Evolutionary conservation across 345 rosid species (phyloP).

Genomic region (Citrus reticulata): DNA sequence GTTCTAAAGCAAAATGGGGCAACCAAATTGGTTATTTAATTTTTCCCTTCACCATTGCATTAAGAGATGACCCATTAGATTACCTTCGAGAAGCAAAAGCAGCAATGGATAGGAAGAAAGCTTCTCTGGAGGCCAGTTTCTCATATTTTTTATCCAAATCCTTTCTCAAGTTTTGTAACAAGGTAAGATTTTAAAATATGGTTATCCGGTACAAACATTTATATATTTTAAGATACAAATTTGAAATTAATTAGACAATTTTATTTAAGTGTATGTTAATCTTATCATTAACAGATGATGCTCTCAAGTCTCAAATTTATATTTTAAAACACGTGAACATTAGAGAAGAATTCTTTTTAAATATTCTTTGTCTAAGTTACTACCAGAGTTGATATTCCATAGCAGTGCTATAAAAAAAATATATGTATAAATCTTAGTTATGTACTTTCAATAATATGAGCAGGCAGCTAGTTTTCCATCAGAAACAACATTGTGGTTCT

Average conservation of each 20-base stretch:
- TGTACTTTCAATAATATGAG: too few relatives aligned
- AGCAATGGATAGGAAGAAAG: conserved; percentile 32
- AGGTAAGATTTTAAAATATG: conserved; percentile 11
- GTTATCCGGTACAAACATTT: too few relatives aligned
- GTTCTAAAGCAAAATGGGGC: conserved; percentile 30
- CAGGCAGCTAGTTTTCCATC: conserved; percentile 21
- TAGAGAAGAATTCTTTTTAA: too few relatives aligned
- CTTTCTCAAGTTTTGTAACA: background rate
- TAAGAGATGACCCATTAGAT: conserved; percentile 34
- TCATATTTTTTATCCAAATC: conserved; percentile 5
- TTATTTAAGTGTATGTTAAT: accelerated
- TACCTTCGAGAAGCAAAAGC: conserved; percentile 27
- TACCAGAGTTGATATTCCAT: background rate
- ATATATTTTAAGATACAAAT: too few relatives aligned
- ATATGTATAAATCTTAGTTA: too few relatives aligned
- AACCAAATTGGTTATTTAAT: conserved; percentile 33
- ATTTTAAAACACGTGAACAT: too few relatives aligned
- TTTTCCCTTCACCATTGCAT: conserved; percentile 28
- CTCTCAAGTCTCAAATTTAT: too few relatives aligned
- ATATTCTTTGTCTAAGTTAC: background rate
- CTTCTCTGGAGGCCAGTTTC: conserved; percentile 18
- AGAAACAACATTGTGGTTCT: conserved; percentile 26
- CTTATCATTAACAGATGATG: too few relatives aligned
- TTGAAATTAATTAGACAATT: too few relatives aligned
- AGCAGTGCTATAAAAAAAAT: too few relatives aligned